Evolutionary conservation across 139 green algal genomes (phyloP).

Genomic region (Chlorella sorokiniana): DNA sequence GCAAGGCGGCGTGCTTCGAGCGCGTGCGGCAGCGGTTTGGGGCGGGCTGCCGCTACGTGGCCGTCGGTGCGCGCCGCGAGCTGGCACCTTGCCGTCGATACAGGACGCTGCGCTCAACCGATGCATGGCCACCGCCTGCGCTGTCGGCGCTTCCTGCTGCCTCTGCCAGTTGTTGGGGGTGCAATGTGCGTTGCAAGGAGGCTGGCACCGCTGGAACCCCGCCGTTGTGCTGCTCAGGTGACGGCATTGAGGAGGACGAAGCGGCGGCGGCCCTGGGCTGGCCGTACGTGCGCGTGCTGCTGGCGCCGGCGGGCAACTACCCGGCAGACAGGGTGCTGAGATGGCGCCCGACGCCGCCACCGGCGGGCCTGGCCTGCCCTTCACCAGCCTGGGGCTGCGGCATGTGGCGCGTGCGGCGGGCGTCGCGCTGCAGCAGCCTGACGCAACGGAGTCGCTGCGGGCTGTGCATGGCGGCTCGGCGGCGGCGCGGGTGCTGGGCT

Average conservation of each 20-base stretch:
- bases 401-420: slow-evolving; percentile 11
- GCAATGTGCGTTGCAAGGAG: too few relatives aligned
- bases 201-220: neutral
- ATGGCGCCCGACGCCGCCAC: slow-evolving; percentile 17
- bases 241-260: slow-evolving; percentile 34
- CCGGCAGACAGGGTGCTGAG: neutral
- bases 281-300: slow-evolving; percentile 25
- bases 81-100: neutral
- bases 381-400: slow-evolving; percentile 10
- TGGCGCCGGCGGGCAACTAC: slow-evolving; percentile 18
- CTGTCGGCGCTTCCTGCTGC: neutral
- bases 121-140: neutral
- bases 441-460: neutral
- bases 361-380: neutral
- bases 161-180: neutral
- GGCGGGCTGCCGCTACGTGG: neutral
- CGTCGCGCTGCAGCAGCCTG: neutral
- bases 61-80: slow-evolving; percentile 14
- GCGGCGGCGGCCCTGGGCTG: slow-evolving; percentile 9
- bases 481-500: neutral
- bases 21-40: slow-evolving; percentile 33
- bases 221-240: neutral
- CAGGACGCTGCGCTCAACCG: neutral
- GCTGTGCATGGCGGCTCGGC: neutral
- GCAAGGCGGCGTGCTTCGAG: slow-evolving; percentile 49